Evolutionary conservation across 257 asterid species (phyloP), one percentile per base, ranked within the genome.

Genomic region (Mentha longifolia): DNA sequence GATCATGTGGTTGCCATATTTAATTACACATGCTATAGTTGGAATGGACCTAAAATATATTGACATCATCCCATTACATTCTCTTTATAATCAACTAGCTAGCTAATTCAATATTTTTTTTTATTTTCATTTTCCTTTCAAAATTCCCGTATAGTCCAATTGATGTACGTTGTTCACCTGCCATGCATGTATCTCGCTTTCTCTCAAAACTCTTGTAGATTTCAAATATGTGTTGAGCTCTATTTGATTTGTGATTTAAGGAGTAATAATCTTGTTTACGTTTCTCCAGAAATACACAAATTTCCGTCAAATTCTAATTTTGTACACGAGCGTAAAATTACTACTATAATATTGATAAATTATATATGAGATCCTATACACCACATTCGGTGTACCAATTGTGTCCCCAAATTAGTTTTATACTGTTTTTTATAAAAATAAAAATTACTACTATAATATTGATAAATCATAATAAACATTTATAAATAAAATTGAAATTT

Each of bases 1-100:
- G 59, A 19, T 28, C n/a, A n/a, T n/a, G n/a, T n/a, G n/a, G n/a
- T n/a, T n/a, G n/a, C n/a, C n/a, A 33, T 52, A 35, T 1, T 33
- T 67, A 15, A 67, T 19, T 20, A 54, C 5, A 11, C n/a, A 54
- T 30, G 60, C 2, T 67, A 19, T 68, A 52, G 52, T 68, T 54
- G 63, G 63, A 17, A 52, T 68, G 73, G 41, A 37, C 73, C 73
- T 68, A 68, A 68, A 31, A 20, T 7, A 49, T 10, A 41, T 60
- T 41, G 68, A 50, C 61, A 33, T 45, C 61, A 50, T 3, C 12
- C 61, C 61, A 6, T 50, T 49, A 2, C 0, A 0, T 33, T 3
- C 59, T 2, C 11, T 65, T 19, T 51, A 50, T 35, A 31, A 31
- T 62, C 13, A 50, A 66, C 12, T 11, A 17, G 46, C 7, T 16